Evolutionary conservation across 2,329 filamentous ascomycete species (phyloP), one percentile per base, ranked within the genome.

Genomic region (Parafenestella ontariensis): DNA sequence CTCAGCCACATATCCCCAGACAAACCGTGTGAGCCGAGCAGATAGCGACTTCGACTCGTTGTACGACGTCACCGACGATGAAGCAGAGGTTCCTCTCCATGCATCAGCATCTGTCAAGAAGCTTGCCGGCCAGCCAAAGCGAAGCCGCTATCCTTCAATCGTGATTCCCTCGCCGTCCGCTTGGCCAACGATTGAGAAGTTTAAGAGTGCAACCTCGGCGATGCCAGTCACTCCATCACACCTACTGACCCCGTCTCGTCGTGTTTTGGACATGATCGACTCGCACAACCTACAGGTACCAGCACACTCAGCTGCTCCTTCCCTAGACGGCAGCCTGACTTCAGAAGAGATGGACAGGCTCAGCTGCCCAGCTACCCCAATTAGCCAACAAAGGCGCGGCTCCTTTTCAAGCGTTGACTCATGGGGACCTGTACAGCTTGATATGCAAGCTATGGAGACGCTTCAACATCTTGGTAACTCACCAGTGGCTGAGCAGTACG

Each of bases 341-440:
- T 96, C 93, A 2, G 93, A 97, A 70, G 92, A 96, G 72, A 84
- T 96, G 75, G 91, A 92, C 1, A 85, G 84, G 48, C 84, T 92
- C 73, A 96, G 92, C 68, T 91, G 91, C 44, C 92, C 94, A 5
- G 87, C 90, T 10, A 97, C 93, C 0, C 93, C 93, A 13, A 83
- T 94, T 56, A 64, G 57, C 18, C 65, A 68, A 43, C 65, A 65
- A 33, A 66, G 61, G 85, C 77, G 69, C 20, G 50, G 64, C 54
- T 61, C 69, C 2, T 54, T 85, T 26, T 79, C 80, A 9, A 79
- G 82, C 31, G 78, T 82, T 17, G 84, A 85, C 42, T 84, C 85
- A 51, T 96, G 92, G 91, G 65, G 78, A 56, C 77, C 78, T 3
- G 68, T 80, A 7, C 79, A 81, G 58, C 86, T 97, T 37, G 90